Base-by-base conservation (phyloP, 805 yeast species). In the Teunomyces lycoperdinae region DNA sequence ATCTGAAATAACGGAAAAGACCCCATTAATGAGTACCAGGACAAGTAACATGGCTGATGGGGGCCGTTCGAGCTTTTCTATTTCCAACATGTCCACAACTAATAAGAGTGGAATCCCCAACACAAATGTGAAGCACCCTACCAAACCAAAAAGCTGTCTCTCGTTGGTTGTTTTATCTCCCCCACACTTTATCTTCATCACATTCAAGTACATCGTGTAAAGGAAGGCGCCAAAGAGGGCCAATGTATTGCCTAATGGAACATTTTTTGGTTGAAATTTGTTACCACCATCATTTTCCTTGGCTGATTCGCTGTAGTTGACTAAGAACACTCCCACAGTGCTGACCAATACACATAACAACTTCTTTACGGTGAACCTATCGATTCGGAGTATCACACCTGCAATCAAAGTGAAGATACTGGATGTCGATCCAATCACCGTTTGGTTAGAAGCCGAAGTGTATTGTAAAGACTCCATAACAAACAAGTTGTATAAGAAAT, bases 401-500 rank as follows among this genome's bases (percentile, higher is more conserved):
- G 78, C 60, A 11, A 77, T 52, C 31, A 79, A 61, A 0, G 83
- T 77, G 56, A 77, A 79, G 3, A 78, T 66, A 10, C 83, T 74
- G 3, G 82, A 71, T 1, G 81, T 73, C 2, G 83, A 73, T 5
- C 80, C 71, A 13, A 79, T 56, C 8, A 79, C 75, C 0, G 83
- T 75, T 53, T 73, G 79, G 53, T 77, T 78, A 16, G 83, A 74
- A 0, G 82, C 80, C 9, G 79, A 71, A 0, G 84, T 79, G 54
- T 68, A 79, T 50, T 68, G 67, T 40, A 79, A 64, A 2, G 78
- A 63, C n/a, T 62, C 45, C 60, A 77, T 67, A 3, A 66, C 75
- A 48, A 68, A 63, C 8, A 68, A 53, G 47, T 77, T 76, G 55
- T 70, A 75, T 3, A 59, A 36, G 45, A 63, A 72, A 56, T 79